Conservation (phyloP, 1,284 basidiomycete species). For the Ceratobasidium sp. region DNA sequence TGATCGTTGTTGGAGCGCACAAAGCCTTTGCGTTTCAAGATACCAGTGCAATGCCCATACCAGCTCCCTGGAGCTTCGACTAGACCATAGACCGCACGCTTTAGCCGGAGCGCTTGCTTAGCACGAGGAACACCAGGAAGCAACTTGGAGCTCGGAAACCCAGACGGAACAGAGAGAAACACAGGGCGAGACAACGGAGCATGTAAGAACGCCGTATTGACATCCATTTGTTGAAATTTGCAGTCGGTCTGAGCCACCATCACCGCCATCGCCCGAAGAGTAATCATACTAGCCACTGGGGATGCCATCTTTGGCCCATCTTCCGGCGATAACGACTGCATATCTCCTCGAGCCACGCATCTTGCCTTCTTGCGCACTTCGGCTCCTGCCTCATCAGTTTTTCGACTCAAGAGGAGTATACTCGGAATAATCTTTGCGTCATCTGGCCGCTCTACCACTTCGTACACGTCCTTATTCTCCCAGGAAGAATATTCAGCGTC, state of each 20-base stretch:
- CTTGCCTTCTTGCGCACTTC: constrained; percentile 55
- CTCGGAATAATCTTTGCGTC: neutral
- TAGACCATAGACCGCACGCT: constrained; percentile 6
- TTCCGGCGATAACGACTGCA: constrained; percentile 54
- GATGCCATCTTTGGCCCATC: constrained; percentile 60
- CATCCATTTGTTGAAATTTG: constrained; percentile 58
- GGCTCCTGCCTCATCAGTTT: constrained; percentile 53
- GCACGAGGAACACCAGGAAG: neutral
- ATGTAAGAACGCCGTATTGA: constrained; percentile 56
- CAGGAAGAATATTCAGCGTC: neutral
- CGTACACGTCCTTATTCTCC: neutral
- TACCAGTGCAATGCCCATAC: neutral
- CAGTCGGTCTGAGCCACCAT: constrained; percentile 53
- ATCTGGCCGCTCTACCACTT: neutral
- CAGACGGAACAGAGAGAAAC: constrained; percentile 45
- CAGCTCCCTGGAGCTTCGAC: neutral
- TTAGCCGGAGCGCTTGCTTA: neutral
- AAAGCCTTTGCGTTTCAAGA: neutral
- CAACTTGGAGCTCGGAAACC: constrained; percentile 24
- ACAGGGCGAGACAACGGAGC: constrained; percentile 44
- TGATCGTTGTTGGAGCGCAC: neutral
- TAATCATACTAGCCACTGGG: constrained; percentile 54
- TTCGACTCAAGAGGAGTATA: constrained; percentile 48
- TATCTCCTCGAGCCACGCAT: constrained; percentile 59
- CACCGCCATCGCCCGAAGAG: constrained; percentile 54